Evolutionary conservation across 106 monocot genomes (phyloP).

Genomic region (Narthecium ossifragum): DNA sequence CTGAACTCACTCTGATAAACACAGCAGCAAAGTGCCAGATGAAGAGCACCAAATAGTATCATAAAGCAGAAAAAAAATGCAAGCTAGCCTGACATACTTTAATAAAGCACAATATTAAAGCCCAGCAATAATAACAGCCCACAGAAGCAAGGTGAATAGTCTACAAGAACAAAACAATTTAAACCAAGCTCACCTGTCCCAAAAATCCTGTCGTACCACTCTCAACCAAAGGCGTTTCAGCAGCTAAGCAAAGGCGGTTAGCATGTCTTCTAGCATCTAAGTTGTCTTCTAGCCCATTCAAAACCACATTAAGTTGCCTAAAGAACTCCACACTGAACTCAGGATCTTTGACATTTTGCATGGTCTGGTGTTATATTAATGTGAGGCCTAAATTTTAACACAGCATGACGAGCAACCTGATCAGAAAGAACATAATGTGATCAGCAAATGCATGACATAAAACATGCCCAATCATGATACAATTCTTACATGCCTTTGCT

Average conservation of each 20-base stretch:
- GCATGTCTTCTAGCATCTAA: constrained; percentile 96
- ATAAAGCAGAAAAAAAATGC: too few species aligned
- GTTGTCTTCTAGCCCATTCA: constrained; percentile 99
- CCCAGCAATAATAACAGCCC: too few species aligned
- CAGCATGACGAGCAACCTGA: constrained; percentile 92
- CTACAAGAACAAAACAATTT: constrained; percentile 5
- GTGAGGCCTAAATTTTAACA: constrained; percentile 73
- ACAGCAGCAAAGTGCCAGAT: too few species aligned
- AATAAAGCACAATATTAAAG: too few species aligned
- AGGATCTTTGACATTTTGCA: constrained; percentile 87
- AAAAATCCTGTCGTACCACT: constrained; percentile 96
- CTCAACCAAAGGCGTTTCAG: constrained; percentile 92
- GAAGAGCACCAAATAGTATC: too few species aligned
- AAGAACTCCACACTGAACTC: constrained; percentile 90
- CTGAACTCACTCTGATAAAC: too few species aligned
- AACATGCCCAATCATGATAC: too few species aligned
- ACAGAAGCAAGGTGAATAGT: too few species aligned
- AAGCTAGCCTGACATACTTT: too few species aligned
- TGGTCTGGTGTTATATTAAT: constrained; percentile 89
- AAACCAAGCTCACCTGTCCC: constrained; percentile 65
- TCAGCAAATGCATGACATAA: neutral
- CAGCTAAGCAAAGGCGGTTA: constrained; percentile 98
- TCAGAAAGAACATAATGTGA: neutral
- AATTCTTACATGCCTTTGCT: constrained; percentile 60
- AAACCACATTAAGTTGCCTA: constrained; percentile 84